Base-by-base conservation (phyloP, 306 rosid species). In the Acmispon strigosus region DNA sequence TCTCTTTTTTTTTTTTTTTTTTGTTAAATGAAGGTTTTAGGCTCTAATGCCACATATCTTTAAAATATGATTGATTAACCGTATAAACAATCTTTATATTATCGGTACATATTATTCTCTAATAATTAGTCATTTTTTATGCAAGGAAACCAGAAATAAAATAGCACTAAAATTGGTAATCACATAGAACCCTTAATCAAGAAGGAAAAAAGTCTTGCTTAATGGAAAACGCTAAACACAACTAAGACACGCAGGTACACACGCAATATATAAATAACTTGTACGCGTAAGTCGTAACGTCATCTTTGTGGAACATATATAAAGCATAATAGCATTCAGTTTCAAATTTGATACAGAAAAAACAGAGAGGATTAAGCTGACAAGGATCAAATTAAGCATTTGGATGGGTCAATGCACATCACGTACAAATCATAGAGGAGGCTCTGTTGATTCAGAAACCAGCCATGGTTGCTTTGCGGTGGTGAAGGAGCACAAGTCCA, bases 351-450 rank as follows among this genome's bases (percentile, higher is more conserved):
- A 17, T 72, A 37, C 37, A 34, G 5, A 18, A 24, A 29, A 45
- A 1, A 45, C 12, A 58, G 59, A 15, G 45, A 68, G 6, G 8
- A n/a, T 9, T 39, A 42, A 49, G 24, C 19, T 58, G 16, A 18
- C 55, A 9, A 56, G 42, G 29, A 55, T 55, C 24, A 49, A 59
- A 67, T 37, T 62, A 19, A 45, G 50, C 12, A 57, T 70, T 58
- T 77, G 42, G 55, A 81, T 81, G 85, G 85, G 83, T 74, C 83
- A 59, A 61, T 62, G 79, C 13, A 10, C 65, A 66, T 77, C 76
- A n/a, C 49, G 69, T 22, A 57, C 34, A 76, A 68, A 64, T 59
- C 7, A 22, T 17, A 41, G 61, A 39, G 57, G 47, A 3, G 76
- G 13, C 13, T 76, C 78, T 42, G 41, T 42, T 45, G 16, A 39